A percentile compares a stretch with the other conserved stretches of the same genome.
These are phyloP conservation scores for Mucuna pruriens DNA, from an alignment of 306 rosid genomes.

Conservation along the genomic window DNA sequence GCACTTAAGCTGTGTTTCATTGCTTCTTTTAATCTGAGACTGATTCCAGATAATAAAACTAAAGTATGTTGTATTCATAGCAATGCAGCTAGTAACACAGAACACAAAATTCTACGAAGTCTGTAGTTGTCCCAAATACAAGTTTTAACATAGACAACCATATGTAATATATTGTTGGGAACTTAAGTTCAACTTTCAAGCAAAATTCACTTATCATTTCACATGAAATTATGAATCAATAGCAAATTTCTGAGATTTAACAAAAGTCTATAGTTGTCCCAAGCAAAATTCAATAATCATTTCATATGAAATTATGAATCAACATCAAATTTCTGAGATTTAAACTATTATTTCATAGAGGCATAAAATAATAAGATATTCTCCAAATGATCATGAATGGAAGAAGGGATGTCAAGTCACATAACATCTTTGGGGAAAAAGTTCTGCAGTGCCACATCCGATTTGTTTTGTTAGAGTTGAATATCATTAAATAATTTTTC, in stretches of 20 bases:
- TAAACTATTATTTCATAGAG: neutral
- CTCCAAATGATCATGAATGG: neutral
- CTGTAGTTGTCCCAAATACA: neutral
- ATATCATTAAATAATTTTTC: neutral
- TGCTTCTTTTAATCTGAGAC: conserved; percentile 10
- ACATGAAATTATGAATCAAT: neutral
- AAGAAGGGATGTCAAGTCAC: neutral
- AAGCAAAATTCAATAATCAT: neutral
- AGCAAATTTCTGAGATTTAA: neutral
- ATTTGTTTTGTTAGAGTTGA: neutral
- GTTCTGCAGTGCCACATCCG: neutral
- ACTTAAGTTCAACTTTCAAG: neutral
- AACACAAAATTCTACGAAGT: neutral
- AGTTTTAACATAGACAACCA: neutral
- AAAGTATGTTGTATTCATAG: neutral
- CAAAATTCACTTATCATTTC: neutral
- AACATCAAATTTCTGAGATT: neutral
- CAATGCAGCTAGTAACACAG: neutral
- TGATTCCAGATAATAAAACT: neutral
- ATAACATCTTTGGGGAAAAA: neutral
- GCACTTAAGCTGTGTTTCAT: neutral
- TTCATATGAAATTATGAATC: neutral
- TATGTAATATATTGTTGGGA: neutral
- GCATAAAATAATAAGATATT: neutral
- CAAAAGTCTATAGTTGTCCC: no score